These are phyloP conservation scores for Colletotrichum melonis DNA, from an alignment of 2,329 filamentous ascomycete genomes.

Conservation along the genomic window DNA sequence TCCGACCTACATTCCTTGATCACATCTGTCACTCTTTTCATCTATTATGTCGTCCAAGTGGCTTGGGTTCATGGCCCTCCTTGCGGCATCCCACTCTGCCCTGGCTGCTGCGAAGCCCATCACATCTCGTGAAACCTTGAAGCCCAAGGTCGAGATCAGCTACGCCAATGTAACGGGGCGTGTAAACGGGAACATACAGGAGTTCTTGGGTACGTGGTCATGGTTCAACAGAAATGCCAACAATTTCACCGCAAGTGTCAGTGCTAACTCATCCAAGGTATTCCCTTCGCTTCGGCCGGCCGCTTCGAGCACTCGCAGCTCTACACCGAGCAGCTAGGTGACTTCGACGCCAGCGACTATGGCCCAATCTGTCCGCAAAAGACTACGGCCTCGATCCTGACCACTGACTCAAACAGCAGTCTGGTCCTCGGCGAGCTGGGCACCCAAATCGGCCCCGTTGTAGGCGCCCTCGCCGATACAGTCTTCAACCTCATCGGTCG, in stretches of 20 bases:
- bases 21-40: not conserved
- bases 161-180: conserved; percentile 18
- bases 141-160: conserved; percentile 14
- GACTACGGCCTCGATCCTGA: too few relatives aligned
- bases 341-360: too few relatives aligned
- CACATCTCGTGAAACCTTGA: not conserved
- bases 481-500: conserved; percentile 13
- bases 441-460: too few relatives aligned
- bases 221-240: not conserved
- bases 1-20: not conserved
- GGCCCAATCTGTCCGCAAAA: too few relatives aligned
- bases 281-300: conserved; percentile 19
- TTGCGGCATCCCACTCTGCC: conserved; percentile 2
- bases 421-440: too few relatives aligned
- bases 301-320: too few relatives aligned
- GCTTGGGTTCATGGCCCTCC: not conserved
- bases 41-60: not conserved
- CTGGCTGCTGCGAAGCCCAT: not conserved
- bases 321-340: too few relatives aligned
- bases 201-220: not conserved
- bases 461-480: conserved; percentile 14
- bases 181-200: conserved; percentile 9
- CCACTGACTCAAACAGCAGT: too few relatives aligned
- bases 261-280: not conserved
- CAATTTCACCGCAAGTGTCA: fast-evolving